Conservation (phyloP, 306 rosid species). For the Rosa rugosa region DNA sequence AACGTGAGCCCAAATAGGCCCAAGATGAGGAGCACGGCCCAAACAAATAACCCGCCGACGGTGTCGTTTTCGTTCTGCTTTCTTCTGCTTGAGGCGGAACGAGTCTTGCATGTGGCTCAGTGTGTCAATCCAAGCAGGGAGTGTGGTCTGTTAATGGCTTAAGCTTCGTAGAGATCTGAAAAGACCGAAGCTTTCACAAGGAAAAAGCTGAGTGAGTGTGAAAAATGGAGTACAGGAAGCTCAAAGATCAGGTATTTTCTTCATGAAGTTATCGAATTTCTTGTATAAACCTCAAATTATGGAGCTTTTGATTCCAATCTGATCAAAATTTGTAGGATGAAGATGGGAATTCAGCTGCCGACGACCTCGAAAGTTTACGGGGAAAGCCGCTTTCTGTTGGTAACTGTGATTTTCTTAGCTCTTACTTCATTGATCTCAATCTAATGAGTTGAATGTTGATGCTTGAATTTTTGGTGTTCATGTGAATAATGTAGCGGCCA, state of each 20-base stretch:
- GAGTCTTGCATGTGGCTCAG: not conserved
- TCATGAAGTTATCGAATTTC: not conserved
- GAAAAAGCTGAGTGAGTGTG: not conserved
- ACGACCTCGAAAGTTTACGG: conserved; percentile 43
- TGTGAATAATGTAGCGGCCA: conserved; percentile 23
- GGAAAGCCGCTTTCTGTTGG: conserved; percentile 32
- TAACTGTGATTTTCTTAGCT: not conserved
- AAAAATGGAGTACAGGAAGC: conserved; percentile 79
- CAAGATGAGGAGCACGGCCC: not conserved
- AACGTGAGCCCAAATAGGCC: not conserved
- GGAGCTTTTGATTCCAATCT: not conserved
- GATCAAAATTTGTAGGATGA: conserved; percentile 33
- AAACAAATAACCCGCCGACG: not conserved
- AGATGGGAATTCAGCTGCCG: conserved; percentile 25
- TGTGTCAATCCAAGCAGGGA: not conserved
- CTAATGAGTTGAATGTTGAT: not conserved
- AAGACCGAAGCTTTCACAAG: not conserved
- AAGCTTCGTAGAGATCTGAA: conserved; percentile 15
- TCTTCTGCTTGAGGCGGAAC: not conserved
- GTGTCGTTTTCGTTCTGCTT: not conserved
- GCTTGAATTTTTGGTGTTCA: not conserved
- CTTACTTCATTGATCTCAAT: not conserved
- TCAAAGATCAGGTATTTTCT: conserved; percentile 63
- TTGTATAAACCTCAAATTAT: not conserved
- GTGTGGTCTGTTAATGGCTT: conserved; percentile 5